Evolutionary conservation across 1,139 yeast species (phyloP).

Genomic region (Blastobotrys arbuscula): DNA sequence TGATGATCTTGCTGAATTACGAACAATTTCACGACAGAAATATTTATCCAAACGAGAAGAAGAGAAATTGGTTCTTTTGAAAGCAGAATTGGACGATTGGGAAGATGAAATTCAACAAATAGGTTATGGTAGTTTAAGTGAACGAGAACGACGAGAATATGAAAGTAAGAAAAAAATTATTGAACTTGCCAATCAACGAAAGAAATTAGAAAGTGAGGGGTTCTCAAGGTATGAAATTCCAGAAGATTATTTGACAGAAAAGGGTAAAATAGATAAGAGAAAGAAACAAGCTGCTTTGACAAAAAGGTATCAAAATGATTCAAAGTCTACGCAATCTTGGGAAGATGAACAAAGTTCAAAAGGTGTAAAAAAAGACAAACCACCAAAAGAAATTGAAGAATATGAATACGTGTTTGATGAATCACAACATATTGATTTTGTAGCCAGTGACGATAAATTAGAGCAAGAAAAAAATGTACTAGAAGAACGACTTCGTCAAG

Average conservation of each 20-base stretch:
- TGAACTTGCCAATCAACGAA: slow-evolving; percentile 40
- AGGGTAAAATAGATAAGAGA: slow-evolving; percentile 49
- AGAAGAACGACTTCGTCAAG: slow-evolving; percentile 36
- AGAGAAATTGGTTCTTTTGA: slow-evolving; percentile 40
- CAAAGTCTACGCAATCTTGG: slow-evolving; percentile 49
- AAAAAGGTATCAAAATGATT: slow-evolving; percentile 30
- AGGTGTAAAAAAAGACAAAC: slow-evolving; percentile 31
- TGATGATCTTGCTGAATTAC: slow-evolving; percentile 13
- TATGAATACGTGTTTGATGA: slow-evolving; percentile 85
- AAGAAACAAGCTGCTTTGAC: slow-evolving; percentile 43
- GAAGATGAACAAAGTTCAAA: slow-evolving; percentile 55
- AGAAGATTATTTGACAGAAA: slow-evolving; percentile 47
- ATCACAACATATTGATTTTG: slow-evolving; percentile 64
- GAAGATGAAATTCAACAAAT: slow-evolving; percentile 43
- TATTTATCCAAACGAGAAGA: slow-evolving; percentile 47
- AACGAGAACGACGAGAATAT: slow-evolving; percentile 48
- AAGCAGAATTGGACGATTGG: slow-evolving; percentile 44
- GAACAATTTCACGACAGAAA: slow-evolving; percentile 45
- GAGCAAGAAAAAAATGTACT: slow-evolving; percentile 31
- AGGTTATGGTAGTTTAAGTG: slow-evolving; percentile 48
- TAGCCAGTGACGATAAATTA: slow-evolving; percentile 35
- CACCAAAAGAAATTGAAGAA: slow-evolving; percentile 41
- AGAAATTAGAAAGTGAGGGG: slow-evolving; percentile 31
- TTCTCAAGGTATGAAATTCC: slow-evolving; percentile 47
- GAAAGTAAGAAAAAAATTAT: slow-evolving; percentile 46